Evolutionary conservation across 768 basidiomycete genomes (phyloP).

Genomic region (Boletus reticulatus): DNA sequence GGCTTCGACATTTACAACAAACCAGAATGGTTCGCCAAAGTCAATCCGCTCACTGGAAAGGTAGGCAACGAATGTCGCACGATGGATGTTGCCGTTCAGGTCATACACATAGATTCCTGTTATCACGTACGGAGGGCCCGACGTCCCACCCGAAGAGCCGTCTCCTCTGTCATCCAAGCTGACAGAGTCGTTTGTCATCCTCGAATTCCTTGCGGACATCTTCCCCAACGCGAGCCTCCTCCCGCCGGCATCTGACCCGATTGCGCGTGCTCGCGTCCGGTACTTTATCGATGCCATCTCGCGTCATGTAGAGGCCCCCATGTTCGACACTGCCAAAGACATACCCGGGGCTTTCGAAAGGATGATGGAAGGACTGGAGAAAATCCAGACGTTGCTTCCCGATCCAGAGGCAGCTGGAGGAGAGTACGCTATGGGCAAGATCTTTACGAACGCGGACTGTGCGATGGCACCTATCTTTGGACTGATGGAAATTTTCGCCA

Average conservation of each 20-base stretch:
- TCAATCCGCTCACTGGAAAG: conserved; percentile 60
- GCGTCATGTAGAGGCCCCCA: conserved; percentile 40
- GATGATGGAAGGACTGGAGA: conserved; percentile 1
- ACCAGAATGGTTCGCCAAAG: conserved; percentile 62
- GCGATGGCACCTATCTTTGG: conserved; percentile 56
- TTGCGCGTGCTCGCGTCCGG: conserved; percentile 53
- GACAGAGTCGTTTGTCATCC: conserved; percentile 60
- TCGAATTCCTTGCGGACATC: conserved; percentile 66
- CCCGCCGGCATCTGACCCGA: conserved; percentile 45
- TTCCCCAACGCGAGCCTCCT: conserved; percentile 45
- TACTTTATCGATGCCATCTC: conserved; percentile 54
- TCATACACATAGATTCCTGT: conserved; percentile 46
- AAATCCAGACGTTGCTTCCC: conserved; percentile 5
- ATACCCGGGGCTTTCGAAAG: not conserved
- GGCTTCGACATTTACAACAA: conserved; percentile 62
- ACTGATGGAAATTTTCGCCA: conserved; percentile 37
- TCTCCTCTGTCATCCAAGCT: conserved; percentile 58
- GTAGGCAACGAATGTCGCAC: conserved; percentile 27
- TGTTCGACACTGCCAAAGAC: conserved; percentile 31
- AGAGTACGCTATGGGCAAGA: conserved; percentile 34
- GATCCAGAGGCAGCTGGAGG: conserved; percentile 41
- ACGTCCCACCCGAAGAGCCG: conserved; percentile 49
- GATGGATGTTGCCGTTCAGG: too few species aligned
- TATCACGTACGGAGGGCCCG: conserved; percentile 58
- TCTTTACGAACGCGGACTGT: conserved; percentile 61